Evolutionary conservation across 2,329 filamentous ascomycete species (phyloP).

Genomic region (Ilyonectria mors-panacis): DNA sequence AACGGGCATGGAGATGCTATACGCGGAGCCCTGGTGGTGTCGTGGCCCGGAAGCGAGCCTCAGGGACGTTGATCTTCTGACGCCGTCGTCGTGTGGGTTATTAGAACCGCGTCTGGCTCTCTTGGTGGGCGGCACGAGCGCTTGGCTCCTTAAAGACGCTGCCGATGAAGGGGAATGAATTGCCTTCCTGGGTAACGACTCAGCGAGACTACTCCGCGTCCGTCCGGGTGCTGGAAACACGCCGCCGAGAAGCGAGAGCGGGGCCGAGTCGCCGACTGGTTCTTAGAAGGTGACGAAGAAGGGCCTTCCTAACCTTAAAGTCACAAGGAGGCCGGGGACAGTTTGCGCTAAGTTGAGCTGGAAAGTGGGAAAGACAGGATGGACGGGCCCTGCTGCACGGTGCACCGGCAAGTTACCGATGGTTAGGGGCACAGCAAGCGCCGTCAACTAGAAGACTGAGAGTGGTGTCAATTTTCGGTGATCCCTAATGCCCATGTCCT

Average conservation of each 20-base stretch:
- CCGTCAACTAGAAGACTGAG: neutral
- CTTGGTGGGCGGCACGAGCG: conserved; percentile 43
- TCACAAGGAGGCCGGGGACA: conserved; percentile 20
- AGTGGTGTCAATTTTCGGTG: conserved; percentile 34
- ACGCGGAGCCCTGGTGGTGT: neutral
- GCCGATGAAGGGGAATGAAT: conserved; percentile 28
- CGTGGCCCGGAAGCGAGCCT: conserved; percentile 5
- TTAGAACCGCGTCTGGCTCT: conserved; percentile 8
- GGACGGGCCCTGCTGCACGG: neutral
- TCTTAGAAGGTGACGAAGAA: conserved; percentile 20
- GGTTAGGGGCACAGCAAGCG: neutral
- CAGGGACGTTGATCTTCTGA: conserved; percentile 19
- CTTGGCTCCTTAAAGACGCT: conserved; percentile 34
- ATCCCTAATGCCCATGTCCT: conserved; percentile 37
- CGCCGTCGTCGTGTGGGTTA: conserved; percentile 13
- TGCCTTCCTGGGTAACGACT: conserved; percentile 20
- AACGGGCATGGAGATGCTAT: neutral
- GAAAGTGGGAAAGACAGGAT: conserved; percentile 5
- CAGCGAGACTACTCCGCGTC: conserved; percentile 32
- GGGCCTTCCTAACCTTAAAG: conserved; percentile 28
- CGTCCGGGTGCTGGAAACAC: conserved; percentile 42
- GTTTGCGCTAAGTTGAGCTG: conserved; percentile 18
- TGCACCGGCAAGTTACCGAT: neutral
- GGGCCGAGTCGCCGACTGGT: conserved; percentile 36
- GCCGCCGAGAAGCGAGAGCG: conserved; percentile 39